Evolutionary conservation across 2,329 filamentous ascomycete genomes (phyloP), one percentile per base, ranked within the genome.

Genomic region (Ophiosphaerella korrae): DNA sequence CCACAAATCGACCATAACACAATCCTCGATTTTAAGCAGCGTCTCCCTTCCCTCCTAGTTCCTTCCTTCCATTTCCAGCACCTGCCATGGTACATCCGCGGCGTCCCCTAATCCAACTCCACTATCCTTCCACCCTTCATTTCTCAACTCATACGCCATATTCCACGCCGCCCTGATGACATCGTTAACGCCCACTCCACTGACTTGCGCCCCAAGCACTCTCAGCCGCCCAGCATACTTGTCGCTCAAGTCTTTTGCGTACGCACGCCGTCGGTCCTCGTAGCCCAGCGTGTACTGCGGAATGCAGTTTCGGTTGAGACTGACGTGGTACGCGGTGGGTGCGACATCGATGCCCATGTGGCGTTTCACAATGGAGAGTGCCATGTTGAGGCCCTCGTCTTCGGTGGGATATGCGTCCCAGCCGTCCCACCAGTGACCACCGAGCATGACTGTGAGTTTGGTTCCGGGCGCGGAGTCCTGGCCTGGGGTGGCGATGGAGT

Each of bases 361-460:
- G 16, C 91, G 82, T 55, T 82, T 75, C 1, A 97, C 77, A 6
- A 95, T 78, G 1, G 78, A 74, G 54, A 84, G 83, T 31, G 92
- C 91, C 82, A 93, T 88, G 5, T 74, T 68, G 23, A 89, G 76
- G 13, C 85, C 91, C 58, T 89, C 82, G 12, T 86, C 78, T 54
- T 86, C 80, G 43, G 82, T 77, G 0, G 91, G 92, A 50, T 84
- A 84, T 34, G 78, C 75, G 2, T 73, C 66, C 77, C 82, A 85
- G 50, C 78, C 82, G 70, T 91, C 82, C 90, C 90, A 97, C 83
- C 90, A 91, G 75, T 97, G 92, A 1, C 94, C 94, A 52, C 94
- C 94, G 49, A 99, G 79, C 86, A 99, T 96, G 62, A 97, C 89
- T 13, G 93, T 96, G 45, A 97, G 75, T 72, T 96, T 96, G 12